phyloP scores from a whole-genome alignment of 2,329 filamentous ascomycete species.

The Microsporum audouinii region DNA sequence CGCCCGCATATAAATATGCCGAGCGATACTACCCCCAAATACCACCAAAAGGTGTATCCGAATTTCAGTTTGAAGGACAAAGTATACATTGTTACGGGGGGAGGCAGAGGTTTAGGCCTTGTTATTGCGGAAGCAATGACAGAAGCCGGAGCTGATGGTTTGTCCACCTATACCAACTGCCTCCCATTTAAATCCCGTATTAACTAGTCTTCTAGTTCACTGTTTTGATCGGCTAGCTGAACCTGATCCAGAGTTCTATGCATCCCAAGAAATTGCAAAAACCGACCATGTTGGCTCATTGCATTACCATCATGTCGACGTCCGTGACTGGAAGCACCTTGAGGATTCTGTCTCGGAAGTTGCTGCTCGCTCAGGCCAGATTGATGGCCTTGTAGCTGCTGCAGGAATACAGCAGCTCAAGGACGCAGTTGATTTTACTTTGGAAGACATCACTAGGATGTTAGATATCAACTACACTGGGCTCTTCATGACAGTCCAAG shows the following conservation, averaged over 20 bases:
- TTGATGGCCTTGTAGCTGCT: conserved; percentile 34
- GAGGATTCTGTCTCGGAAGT: conserved; percentile 15
- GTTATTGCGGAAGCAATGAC: conserved; percentile 38
- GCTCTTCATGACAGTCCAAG: conserved; percentile 38
- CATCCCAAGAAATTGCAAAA: conserved; percentile 22
- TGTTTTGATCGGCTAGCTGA: conserved; percentile 37
- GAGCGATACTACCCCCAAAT: background rate
- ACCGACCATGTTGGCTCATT: conserved; percentile 28
- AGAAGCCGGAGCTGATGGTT: conserved; percentile 39
- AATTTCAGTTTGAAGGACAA: conserved; percentile 35
- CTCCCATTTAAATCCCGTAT: background rate
- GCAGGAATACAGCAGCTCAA: conserved; percentile 35
- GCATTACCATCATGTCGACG: conserved; percentile 39
- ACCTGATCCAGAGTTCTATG: conserved; percentile 35
- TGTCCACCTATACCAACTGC: background rate
- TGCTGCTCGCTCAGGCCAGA: conserved; percentile 15
- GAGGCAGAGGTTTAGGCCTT: conserved; percentile 35
- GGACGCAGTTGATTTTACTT: conserved; percentile 31
- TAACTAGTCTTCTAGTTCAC: conserved; percentile 29
- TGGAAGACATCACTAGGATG: conserved; percentile 33
- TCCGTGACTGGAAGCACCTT: conserved; percentile 31
- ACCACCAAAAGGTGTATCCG: conserved; percentile 29
- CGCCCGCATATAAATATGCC: background rate
- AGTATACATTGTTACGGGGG: conserved; percentile 35
- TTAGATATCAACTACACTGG: conserved; percentile 42